Conservation (phyloP, 192 early-diverging fungal species). For the Coemansia sp. region DNA sequence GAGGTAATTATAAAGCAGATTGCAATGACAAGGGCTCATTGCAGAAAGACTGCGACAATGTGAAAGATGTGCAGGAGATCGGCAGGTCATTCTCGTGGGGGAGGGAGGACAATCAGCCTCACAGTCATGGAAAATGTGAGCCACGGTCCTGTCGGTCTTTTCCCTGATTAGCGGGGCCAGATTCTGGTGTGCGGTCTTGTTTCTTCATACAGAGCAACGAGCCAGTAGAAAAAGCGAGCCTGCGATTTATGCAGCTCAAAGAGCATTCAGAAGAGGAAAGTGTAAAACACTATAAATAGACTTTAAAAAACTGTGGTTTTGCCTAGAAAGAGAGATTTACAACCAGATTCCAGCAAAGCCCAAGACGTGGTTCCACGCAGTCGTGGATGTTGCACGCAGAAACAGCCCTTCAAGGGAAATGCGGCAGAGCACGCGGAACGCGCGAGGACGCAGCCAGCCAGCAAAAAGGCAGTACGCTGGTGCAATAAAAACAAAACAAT, state of each 20-base stretch:
- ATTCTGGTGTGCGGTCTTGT: no score
- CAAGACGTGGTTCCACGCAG: no score
- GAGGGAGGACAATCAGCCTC: background rate
- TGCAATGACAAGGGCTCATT: background rate
- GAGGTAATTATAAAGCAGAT: background rate
- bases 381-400: background rate
- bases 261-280: background rate
- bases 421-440: background rate
- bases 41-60: background rate
- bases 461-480: background rate
- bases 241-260: no score
- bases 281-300: background rate
- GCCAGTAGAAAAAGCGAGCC: no score
- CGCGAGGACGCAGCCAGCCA: background rate
- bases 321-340: no score
- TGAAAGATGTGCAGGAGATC: slow-evolving; percentile 3
- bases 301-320: background rate
- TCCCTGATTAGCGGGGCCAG: no score
- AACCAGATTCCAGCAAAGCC: no score
- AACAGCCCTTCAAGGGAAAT: background rate
- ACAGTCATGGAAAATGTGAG: background rate
- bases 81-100: background rate
- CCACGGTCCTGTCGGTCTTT: background rate
- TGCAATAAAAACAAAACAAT: background rate
- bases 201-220: no score